Evolutionary conservation across 768 basidiomycete genomes (phyloP).

Genomic region (Lactarius vividus): DNA sequence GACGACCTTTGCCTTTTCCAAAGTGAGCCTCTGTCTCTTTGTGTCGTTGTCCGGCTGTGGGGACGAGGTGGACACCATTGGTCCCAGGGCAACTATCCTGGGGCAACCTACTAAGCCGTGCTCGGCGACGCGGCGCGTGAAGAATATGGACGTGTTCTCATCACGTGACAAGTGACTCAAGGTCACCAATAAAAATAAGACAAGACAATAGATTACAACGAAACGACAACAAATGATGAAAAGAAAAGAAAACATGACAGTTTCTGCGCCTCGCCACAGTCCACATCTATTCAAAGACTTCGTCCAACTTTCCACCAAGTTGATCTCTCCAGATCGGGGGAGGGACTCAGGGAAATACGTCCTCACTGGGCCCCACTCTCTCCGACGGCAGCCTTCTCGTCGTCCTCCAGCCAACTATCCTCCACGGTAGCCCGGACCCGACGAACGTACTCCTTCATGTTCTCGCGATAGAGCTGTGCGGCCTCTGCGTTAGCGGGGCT

Average conservation of each 20-base stretch:
- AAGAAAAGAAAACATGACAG: neutral
- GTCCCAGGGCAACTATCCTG: too few species aligned
- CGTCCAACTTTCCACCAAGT: conserved; percentile 2
- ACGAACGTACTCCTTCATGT: conserved; percentile 97
- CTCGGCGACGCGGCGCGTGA: conserved; percentile 19
- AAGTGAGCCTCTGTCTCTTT: conserved; percentile 44
- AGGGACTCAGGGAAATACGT: conserved; percentile 1
- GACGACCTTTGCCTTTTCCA: conserved; percentile 55
- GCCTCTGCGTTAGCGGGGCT: conserved; percentile 99
- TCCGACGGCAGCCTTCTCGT: conserved; percentile 61
- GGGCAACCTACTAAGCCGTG: neutral
- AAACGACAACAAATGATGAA: conserved; percentile 3
- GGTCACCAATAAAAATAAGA: neutral
- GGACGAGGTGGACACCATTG: conserved; percentile 21
- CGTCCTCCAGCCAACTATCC: conserved; percentile 88
- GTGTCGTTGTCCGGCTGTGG: conserved; percentile 24
- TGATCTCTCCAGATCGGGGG: neutral
- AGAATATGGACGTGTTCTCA: conserved; percentile 26
- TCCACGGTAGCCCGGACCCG: conserved; percentile 92
- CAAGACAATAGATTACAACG: conserved; percentile 6
- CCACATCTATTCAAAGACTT: conserved; percentile 6
- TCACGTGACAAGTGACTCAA: conserved; percentile 20
- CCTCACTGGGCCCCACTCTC: conserved; percentile 33
- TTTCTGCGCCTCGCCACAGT: neutral
- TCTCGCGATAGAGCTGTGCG: conserved; percentile 93